A percentile compares a stretch with the other conserved stretches of the same genome.
These are phyloP conservation scores for Balakata baccata DNA, from an alignment of 345 rosid genomes.

Conservation along the genomic window DNA sequence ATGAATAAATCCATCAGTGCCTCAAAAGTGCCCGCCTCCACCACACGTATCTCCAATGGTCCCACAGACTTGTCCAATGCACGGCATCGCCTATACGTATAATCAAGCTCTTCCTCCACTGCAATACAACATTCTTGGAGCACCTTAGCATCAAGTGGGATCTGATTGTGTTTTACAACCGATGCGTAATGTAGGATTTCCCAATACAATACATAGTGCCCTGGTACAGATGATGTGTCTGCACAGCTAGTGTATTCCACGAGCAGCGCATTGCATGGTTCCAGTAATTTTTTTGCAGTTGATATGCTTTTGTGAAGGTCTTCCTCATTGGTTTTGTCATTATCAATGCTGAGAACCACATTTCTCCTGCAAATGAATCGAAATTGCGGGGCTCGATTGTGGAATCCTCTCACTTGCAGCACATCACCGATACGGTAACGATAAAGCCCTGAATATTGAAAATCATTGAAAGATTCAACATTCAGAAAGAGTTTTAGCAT, in stretches of 20 bases:
- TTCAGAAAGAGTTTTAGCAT: neutral
- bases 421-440: conserved; percentile 64
- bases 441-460: conserved; percentile 37
- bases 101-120: conserved; percentile 57
- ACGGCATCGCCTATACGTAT: conserved; percentile 57
- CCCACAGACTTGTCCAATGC: conserved; percentile 48
- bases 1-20: conserved; percentile 56
- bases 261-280: conserved; percentile 45
- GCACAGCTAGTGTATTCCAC: conserved; percentile 63
- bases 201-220: conserved; percentile 65
- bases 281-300: conserved; percentile 45
- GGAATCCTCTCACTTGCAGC: conserved; percentile 56
- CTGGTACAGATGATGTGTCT: conserved; percentile 54
- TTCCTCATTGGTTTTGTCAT: conserved; percentile 63
- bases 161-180: neutral
- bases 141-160: conserved; percentile 26
- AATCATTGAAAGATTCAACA: conserved; percentile 3
- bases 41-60: conserved; percentile 59
- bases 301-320: conserved; percentile 59
- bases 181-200: conserved; percentile 34
- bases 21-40: conserved; percentile 50
- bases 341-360: conserved; percentile 62
- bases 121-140: conserved; percentile 55
- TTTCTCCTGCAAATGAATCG: conserved; percentile 64
- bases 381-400: conserved; percentile 62